Conservation (phyloP, 1,139 yeast genomes). For the Arxiozyma telluris region DNA sequence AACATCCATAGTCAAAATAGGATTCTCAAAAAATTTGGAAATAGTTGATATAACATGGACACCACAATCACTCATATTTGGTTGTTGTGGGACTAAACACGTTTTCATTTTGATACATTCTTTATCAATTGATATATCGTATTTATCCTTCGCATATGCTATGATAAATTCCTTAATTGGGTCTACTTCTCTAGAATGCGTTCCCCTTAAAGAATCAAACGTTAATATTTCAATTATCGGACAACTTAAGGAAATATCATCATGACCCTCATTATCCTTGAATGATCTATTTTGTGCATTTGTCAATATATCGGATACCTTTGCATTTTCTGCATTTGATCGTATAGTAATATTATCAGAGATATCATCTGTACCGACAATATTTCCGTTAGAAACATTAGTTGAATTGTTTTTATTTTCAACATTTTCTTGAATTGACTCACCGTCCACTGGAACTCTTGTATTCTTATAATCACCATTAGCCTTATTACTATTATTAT, state of each 20-base stretch:
- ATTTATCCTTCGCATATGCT: constrained; percentile 61
- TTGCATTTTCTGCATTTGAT: not conserved
- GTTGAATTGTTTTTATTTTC: not conserved
- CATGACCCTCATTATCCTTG: not conserved
- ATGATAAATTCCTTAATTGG: constrained; percentile 59
- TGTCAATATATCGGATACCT: not conserved
- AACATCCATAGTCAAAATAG: constrained; percentile 40
- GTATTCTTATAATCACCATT: not conserved
- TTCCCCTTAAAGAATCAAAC: constrained; percentile 66
- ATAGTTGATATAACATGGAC: constrained; percentile 80
- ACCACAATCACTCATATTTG: constrained; percentile 91
- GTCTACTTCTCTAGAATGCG: constrained; percentile 43
- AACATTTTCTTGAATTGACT: not conserved
- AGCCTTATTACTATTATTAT: not conserved
- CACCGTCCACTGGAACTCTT: not conserved
- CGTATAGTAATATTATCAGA: not conserved
- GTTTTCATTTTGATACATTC: constrained; percentile 36
- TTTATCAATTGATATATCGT: constrained; percentile 40
- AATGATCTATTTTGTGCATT: not conserved
- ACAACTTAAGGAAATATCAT: constrained; percentile 11
- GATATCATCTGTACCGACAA: not conserved
- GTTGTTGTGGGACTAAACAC: constrained; percentile 72
- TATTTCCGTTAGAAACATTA: not conserved
- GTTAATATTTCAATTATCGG: constrained; percentile 50
- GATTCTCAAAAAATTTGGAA: constrained; percentile 50